Percentiles rank a stretch among this genome's conserved stretches.
Evolutionary conservation across 1,284 basidiomycete species (phyloP).

Genomic region (Vanrija sp.): DNA sequence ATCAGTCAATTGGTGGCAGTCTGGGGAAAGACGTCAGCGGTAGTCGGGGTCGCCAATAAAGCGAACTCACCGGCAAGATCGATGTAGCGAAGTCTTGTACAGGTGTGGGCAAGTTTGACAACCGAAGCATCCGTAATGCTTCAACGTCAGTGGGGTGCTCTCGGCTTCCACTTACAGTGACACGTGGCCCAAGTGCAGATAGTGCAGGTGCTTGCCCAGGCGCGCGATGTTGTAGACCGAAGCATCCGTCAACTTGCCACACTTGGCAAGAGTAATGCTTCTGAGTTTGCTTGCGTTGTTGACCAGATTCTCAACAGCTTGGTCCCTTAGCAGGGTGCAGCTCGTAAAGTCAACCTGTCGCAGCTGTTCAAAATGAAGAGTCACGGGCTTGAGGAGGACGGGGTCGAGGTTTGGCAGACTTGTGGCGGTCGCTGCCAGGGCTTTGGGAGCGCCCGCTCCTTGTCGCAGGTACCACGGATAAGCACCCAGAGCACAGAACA

Average conservation of each 20-base stretch:
- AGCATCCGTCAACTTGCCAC: slow-evolving; percentile 75
- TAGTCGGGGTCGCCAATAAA: neutral
- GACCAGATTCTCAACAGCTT: slow-evolving; percentile 84
- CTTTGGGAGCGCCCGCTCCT: slow-evolving; percentile 3
- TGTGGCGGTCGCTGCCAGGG: neutral
- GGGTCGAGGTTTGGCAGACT: neutral
- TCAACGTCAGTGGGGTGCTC: slow-evolving; percentile 14
- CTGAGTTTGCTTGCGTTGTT: slow-evolving; percentile 84
- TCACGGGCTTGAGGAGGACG: slow-evolving; percentile 20
- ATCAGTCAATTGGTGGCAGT: slow-evolving; percentile 84
- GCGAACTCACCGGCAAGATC: slow-evolving; percentile 83
- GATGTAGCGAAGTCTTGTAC: slow-evolving; percentile 90
- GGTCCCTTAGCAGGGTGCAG: slow-evolving; percentile 77
- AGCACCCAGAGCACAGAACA: slow-evolving; percentile 1
- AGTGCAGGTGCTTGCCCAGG: slow-evolving; percentile 88
- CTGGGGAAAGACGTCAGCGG: slow-evolving; percentile 51
- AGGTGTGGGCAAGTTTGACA: slow-evolving; percentile 74
- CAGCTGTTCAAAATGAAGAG: slow-evolving; percentile 63
- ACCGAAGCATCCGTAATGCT: slow-evolving; percentile 89
- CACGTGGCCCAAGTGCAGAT: slow-evolving; percentile 92
- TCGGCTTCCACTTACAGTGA: slow-evolving; percentile 49
- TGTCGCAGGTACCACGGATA: slow-evolving; percentile 16
- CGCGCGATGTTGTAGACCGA: slow-evolving; percentile 78
- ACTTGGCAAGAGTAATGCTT: slow-evolving; percentile 90
- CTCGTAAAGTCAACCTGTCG: slow-evolving; percentile 86